phyloP scores from a whole-genome alignment of 768 basidiomycete genomes.

The Calvatia gigantea region DNA sequence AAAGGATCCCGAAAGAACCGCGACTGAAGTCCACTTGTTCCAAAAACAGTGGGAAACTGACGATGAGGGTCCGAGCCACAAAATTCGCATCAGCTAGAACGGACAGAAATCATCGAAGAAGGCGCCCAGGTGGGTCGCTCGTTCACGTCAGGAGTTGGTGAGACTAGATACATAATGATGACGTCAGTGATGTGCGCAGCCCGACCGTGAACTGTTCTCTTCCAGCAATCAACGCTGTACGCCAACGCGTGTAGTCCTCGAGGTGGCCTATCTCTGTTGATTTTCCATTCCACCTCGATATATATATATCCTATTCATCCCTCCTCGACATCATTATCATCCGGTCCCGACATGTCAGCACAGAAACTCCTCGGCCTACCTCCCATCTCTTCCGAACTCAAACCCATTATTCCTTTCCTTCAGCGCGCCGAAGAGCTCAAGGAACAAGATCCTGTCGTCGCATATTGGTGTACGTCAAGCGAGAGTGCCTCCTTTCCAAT shows the following conservation, averaged over 20 bases:
- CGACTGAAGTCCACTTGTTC: not conserved
- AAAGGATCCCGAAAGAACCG: not conserved
- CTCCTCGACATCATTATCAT: not conserved
- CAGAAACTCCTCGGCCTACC: constrained; percentile 49
- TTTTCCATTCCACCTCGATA: not conserved
- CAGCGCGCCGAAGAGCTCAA: constrained; percentile 89
- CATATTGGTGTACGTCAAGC: constrained; percentile 85
- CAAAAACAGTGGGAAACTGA: not conserved
- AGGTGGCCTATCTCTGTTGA: constrained; percentile 10
- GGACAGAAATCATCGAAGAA: not conserved
- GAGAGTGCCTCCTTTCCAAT: not conserved
- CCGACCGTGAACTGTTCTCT: not conserved
- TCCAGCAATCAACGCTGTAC: constrained; percentile 1
- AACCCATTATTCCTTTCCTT: constrained; percentile 71
- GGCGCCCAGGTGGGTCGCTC: not conserved
- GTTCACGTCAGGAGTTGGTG: not conserved
- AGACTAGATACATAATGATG: not conserved
- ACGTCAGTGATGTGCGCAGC: constrained; percentile 4
- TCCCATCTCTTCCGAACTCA: constrained; percentile 58
- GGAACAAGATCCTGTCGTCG: constrained; percentile 77
- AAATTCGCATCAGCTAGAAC: not conserved
- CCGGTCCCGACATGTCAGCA: constrained; percentile 25
- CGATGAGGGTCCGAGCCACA: not conserved
- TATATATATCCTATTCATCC: too few relatives aligned
- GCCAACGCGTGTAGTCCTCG: constrained; percentile 15